These are phyloP conservation scores for Penicillium sp. DNA, from an alignment of 2,329 filamentous ascomycete genomes.

Conservation along the genomic window DNA sequence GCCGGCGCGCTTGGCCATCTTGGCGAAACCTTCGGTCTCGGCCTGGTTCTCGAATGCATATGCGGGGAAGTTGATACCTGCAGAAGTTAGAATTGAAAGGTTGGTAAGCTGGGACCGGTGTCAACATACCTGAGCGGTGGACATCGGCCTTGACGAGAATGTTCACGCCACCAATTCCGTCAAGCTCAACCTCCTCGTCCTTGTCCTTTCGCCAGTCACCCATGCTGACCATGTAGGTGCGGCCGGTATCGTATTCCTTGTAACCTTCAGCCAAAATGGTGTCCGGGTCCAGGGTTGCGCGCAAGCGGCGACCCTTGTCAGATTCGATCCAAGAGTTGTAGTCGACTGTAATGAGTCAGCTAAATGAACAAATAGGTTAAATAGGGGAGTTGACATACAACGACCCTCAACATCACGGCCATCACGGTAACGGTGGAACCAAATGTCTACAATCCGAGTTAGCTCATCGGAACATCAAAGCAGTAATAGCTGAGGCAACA, in stretches of 20 bases:
- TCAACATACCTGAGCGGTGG: conserved; percentile 75
- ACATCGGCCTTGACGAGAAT: conserved; percentile 98
- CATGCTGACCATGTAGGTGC: conserved; percentile 85
- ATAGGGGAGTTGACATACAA: conserved; percentile 60
- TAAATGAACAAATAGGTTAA: conserved; percentile 2
- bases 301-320: conserved; percentile 74
- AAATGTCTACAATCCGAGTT: conserved; percentile 67
- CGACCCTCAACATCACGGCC: conserved; percentile 86
- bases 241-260: conserved; percentile 86
- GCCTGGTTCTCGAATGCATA: conserved; percentile 99
- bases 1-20: conserved; percentile 95
- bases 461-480: conserved; percentile 1
- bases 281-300: conserved; percentile 73
- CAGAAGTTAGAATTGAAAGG: conserved; percentile 18
- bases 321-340: conserved; percentile 99
- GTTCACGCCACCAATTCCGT: conserved; percentile 95
- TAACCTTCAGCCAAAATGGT: conserved; percentile 91
- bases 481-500: conserved; percentile 36
- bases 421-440: conserved; percentile 89
- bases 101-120: background rate
- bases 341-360: conserved; percentile 64
- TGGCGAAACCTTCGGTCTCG: conserved; percentile 97
- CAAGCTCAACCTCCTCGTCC: conserved; percentile 86
- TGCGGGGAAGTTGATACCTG: conserved; percentile 94
- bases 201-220: conserved; percentile 92